phyloP scores from a whole-genome alignment of 2,329 filamentous ascomycete species.

The Herpotrichia juniperi region DNA sequence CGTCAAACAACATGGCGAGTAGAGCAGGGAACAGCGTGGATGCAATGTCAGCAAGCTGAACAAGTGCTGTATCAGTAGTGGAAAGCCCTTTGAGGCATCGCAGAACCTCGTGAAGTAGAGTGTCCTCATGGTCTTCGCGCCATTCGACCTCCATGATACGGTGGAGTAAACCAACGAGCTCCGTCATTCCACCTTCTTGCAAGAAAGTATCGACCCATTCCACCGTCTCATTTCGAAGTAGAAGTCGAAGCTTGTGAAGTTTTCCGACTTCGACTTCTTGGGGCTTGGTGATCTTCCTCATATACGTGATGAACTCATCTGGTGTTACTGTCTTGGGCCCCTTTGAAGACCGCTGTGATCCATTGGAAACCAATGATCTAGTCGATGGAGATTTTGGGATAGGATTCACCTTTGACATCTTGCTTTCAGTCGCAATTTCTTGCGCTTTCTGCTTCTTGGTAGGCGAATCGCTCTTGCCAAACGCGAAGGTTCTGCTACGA shows the following conservation, averaged over 20 bases:
- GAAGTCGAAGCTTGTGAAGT: constrained; percentile 86
- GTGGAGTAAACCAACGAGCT: constrained; percentile 84
- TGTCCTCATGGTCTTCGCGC: constrained; percentile 97
- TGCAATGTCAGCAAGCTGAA: constrained; percentile 81
- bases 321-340: constrained; percentile 77
- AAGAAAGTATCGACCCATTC: constrained; percentile 95
- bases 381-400: constrained; percentile 68
- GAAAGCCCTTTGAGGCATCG: constrained; percentile 93
- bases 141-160: constrained; percentile 96
- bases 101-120: constrained; percentile 86
- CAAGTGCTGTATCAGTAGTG: constrained; percentile 85
- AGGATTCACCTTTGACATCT: constrained; percentile 75
- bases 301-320: constrained; percentile 83
- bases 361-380: constrained; percentile 59
- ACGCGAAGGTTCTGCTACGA: constrained; percentile 78
- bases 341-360: constrained; percentile 66
- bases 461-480: constrained; percentile 74
- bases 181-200: constrained; percentile 85
- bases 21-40: constrained; percentile 83
- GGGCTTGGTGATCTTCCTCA: constrained; percentile 80
- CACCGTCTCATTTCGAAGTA: constrained; percentile 93
- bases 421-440: constrained; percentile 65
- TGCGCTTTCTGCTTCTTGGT: constrained; percentile 77
- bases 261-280: constrained; percentile 91
- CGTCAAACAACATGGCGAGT: constrained; percentile 88